A percentile compares a stretch with the other conserved stretches of the same genome.
Evolutionary conservation across 2,329 filamentous ascomycete genomes (phyloP).

Genomic region (Chaetomiaceae sp.): DNA sequence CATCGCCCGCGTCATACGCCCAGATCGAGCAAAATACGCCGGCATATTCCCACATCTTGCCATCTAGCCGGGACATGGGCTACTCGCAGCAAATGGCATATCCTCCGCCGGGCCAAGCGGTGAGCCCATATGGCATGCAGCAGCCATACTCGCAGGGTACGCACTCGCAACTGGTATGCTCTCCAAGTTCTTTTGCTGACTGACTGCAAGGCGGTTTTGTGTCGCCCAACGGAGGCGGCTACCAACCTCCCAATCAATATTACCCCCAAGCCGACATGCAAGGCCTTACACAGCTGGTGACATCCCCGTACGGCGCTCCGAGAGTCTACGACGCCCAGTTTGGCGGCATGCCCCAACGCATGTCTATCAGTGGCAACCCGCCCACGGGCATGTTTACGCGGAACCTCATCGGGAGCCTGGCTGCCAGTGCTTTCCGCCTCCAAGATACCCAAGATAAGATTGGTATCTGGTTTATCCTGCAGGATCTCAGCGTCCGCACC

Average conservation of each 20-base stretch:
- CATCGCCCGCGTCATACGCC: constrained; percentile 72
- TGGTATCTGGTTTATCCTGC: constrained; percentile 94
- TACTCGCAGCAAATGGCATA: constrained; percentile 26
- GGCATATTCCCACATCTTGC: constrained; percentile 33
- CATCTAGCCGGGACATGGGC: constrained; percentile 36
- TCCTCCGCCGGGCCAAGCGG: constrained; percentile 18
- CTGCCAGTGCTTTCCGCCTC: constrained; percentile 81
- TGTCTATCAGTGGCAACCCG: constrained; percentile 40
- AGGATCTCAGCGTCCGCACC: constrained; percentile 89
- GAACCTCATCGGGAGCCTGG: constrained; percentile 88
- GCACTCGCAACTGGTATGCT: neutral
- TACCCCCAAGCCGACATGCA: constrained; percentile 21
- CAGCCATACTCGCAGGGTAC: constrained; percentile 24
- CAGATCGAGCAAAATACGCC: constrained; percentile 39
- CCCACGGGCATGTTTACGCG: constrained; percentile 85
- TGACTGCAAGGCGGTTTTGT: constrained; percentile 21
- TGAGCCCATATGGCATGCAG: constrained; percentile 28
- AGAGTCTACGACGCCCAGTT: constrained; percentile 22
- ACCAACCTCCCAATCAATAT: constrained; percentile 21
- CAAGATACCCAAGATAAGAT: constrained; percentile 73
- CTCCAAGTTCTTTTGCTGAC: too few relatives aligned
- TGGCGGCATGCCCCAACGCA: constrained; percentile 25
- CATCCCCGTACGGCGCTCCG: constrained; percentile 21
- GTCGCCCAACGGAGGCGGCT: constrained; percentile 20
- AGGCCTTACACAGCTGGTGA: constrained; percentile 17